Base-by-base conservation (phyloP, 2,329 filamentous ascomycete genomes). In the Fulvia fulva region DNA sequence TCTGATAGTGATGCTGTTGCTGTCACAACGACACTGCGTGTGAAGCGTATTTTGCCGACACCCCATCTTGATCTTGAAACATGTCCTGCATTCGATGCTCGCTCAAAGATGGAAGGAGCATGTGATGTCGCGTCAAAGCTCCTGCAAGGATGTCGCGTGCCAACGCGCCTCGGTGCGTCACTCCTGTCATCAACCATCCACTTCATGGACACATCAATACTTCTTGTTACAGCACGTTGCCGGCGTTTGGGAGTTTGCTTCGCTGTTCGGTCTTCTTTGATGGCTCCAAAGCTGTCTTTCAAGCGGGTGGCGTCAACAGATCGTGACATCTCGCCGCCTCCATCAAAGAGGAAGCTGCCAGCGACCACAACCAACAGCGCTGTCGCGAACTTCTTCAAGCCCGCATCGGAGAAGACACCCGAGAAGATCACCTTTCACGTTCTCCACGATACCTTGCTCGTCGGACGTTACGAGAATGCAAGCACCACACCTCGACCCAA, bases 331-430 rank as follows among this genome's bases (percentile, higher is more conserved):
- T 86, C 83, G 55, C 84, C 84, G 46, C 83, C 83, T 51, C 78
- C 81, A 22, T 66, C 80, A 14, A 85, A 82, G 70, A 76, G 83
- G 41, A 82, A 80, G 67, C 75, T 81, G 52, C 77, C 79, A 55
- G 78, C 81, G 3, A 79, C 78, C 5, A 80, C 81, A 4, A 85
- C 79, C 32, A 83, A 85, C 71, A 84, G 75, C 59, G 85, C 88
- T 1, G 85, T 96, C 1, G 83, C 89, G 21, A 90, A 83, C 55
- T 97, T 97, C 78, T 97, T 97, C 75, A 96, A 87, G 0, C 92
- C 92, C 0, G 72, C 82, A 0, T 97, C 91, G 0, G 85, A 96
- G 72, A 97, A 95, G 72, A 85, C 88, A 30, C 89, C 90, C 14
- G 87, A 92, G 51, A 84, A 83, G 57, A 85, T 89, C 52, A 78